A percentile compares a stretch with the other conserved stretches of the same genome.
These are phyloP conservation scores for Meyerozyma sp. DNA, from an alignment of 1,139 yeast genomes.

Conservation along the genomic window DNA sequence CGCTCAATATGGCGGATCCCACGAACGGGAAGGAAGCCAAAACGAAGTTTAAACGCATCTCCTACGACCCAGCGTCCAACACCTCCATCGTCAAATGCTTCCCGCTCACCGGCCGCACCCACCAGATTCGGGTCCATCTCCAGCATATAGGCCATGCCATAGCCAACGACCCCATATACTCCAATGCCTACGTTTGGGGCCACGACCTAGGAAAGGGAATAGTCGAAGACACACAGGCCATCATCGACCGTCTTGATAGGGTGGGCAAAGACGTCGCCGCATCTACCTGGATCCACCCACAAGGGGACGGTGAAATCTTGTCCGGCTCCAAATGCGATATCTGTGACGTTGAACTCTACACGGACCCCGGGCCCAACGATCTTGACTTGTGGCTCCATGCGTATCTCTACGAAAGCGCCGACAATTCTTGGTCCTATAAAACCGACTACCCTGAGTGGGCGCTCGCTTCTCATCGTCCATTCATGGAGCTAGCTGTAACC, in stretches of 20 bases:
- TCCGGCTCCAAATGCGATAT: conserved; percentile 54
- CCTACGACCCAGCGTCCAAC: conserved; percentile 52
- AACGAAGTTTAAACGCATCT: conserved; percentile 49
- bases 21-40: conserved; percentile 63
- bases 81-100: conserved; percentile 73
- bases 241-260: conserved; percentile 45
- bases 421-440: conserved; percentile 64
- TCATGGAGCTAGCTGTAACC: conserved; percentile 60
- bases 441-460: conserved; percentile 92
- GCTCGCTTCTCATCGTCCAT: conserved; percentile 46
- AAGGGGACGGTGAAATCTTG: conserved; percentile 56
- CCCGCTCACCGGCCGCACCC: conserved; percentile 91
- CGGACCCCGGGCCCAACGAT: conserved; percentile 87
- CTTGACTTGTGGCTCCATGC: conserved; percentile 91
- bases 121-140: conserved; percentile 88
- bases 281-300: conserved; percentile 61
- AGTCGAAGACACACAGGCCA: conserved; percentile 30
- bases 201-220: conserved; percentile 40
- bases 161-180: conserved; percentile 88
- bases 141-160: conserved; percentile 87
- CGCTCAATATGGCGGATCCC: conserved; percentile 64
- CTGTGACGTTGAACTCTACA: conserved; percentile 70
- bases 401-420: conserved; percentile 59
- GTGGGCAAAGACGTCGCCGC: conserved; percentile 70
- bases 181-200: conserved; percentile 70